Conservation (phyloP, 352 stramenopile genomes). For the Pythium phragmitis region DNA sequence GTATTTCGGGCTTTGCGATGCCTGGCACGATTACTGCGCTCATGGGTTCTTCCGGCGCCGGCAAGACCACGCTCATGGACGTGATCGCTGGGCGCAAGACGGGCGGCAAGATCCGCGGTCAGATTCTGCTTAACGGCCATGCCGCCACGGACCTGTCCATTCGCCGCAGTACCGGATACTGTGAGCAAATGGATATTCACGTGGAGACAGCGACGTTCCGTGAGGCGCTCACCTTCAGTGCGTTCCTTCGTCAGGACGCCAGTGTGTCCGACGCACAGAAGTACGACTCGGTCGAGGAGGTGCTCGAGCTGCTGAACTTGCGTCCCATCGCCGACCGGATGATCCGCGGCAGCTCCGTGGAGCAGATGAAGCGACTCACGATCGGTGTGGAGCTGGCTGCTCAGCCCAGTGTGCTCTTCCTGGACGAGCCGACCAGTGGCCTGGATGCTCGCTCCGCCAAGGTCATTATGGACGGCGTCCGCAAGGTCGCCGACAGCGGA, state of each 20-base stretch:
- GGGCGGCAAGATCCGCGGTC: conserved; percentile 72
- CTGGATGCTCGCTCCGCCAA: conserved; percentile 80
- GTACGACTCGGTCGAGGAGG: conserved; percentile 37
- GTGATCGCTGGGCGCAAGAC: conserved; percentile 93
- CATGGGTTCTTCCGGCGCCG: conserved; percentile 69
- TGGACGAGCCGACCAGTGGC: conserved; percentile 77
- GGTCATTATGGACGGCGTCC: conserved; percentile 77
- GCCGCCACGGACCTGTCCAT: conserved; percentile 54
- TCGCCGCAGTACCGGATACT: conserved; percentile 39
- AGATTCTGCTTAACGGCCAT: conserved; percentile 89
- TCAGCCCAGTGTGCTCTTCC: conserved; percentile 77
- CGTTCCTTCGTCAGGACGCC: conserved; percentile 7
- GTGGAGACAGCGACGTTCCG: neutral
- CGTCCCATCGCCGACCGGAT: conserved; percentile 37
- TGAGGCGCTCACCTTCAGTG: conserved; percentile 1
- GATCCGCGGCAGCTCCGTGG: conserved; percentile 37
- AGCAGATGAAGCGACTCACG: conserved; percentile 55
- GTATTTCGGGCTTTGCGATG: conserved; percentile 44
- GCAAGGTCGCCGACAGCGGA: conserved; percentile 65
- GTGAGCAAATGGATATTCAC: conserved; percentile 28
- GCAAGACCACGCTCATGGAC: conserved; percentile 95
- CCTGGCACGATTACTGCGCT: conserved; percentile 57
- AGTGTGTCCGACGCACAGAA: conserved; percentile 30
- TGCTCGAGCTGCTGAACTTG: conserved; percentile 34
- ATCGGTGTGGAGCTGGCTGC: conserved; percentile 74